Evolutionary conservation across 1,284 basidiomycete species (phyloP).

Genomic region (Moniliophthora roreri): DNA sequence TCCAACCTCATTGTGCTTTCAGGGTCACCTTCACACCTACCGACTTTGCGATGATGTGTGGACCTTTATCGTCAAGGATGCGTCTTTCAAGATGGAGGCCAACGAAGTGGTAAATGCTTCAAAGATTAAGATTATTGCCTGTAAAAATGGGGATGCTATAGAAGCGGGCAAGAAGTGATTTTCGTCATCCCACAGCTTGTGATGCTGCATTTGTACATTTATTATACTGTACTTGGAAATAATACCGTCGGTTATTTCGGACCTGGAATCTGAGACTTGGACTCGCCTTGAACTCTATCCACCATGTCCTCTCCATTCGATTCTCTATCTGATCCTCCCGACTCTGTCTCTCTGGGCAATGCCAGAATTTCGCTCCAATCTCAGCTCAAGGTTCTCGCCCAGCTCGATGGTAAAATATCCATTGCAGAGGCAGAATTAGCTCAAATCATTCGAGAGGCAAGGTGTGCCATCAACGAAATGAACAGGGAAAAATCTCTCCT

Average conservation of each 20-base stretch:
- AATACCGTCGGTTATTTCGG: slow-evolving; percentile 1
- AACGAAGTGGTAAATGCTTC: slow-evolving; percentile 76
- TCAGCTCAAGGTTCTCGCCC: neutral
- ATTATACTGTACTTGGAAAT: too few relatives aligned
- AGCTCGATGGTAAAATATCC: neutral
- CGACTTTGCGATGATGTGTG: slow-evolving; percentile 96
- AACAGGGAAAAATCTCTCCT: slow-evolving; percentile 6
- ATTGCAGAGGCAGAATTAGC: slow-evolving; percentile 5
- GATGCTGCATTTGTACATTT: neutral
- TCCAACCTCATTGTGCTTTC: slow-evolving; percentile 11
- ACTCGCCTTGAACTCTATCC: neutral
- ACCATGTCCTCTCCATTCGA: slow-evolving; percentile 51
- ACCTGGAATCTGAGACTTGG: neutral
- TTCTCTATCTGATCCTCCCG: slow-evolving; percentile 95
- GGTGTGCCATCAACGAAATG: slow-evolving; percentile 6
- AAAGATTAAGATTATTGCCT: slow-evolving; percentile 94
- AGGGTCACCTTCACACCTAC: slow-evolving; percentile 92
- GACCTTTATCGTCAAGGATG: slow-evolving; percentile 94
- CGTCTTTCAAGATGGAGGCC: slow-evolving; percentile 93
- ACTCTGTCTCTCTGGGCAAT: slow-evolving; percentile 92
- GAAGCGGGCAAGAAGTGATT: slow-evolving; percentile 36
- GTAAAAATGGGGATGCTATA: slow-evolving; percentile 88
- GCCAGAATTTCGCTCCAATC: slow-evolving; percentile 57
- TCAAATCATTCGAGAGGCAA: slow-evolving; percentile 4
- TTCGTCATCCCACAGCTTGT: neutral